These are phyloP conservation scores for Brettanomyces nanus DNA, from an alignment of 805 yeast genomes.

Conservation along the genomic window DNA sequence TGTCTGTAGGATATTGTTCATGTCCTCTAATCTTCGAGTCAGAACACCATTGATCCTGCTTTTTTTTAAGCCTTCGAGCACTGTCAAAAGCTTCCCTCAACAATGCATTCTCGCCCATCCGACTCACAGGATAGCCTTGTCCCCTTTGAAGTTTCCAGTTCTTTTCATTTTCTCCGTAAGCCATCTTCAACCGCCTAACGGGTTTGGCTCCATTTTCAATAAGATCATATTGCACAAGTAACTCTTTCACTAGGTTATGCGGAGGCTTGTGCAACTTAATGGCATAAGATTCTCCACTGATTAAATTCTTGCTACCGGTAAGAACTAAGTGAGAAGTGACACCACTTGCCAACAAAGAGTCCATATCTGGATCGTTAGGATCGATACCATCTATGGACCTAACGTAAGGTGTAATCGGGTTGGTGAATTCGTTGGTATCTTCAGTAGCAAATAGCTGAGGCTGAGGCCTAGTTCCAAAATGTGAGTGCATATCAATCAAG, in stretches of 20 bases:
- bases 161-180: constrained; percentile 3
- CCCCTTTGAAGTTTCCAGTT: constrained; percentile 2
- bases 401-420: constrained; percentile 2
- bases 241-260: constrained; percentile 1
- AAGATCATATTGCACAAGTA: constrained; percentile 1
- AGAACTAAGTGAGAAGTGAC: constrained; percentile 2
- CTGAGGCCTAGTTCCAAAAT: constrained; percentile 3
- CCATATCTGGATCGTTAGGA: constrained; percentile 4
- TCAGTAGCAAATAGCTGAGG: constrained; percentile 3
- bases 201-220: neutral
- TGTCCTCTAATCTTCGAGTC: neutral
- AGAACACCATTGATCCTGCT: constrained; percentile 2
- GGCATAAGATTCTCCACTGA: constrained; percentile 4
- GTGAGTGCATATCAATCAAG: constrained; percentile 2
- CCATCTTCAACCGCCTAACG: constrained; percentile 3
- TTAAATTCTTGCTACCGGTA: constrained; percentile 2
- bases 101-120: constrained; percentile 2
- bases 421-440: constrained; percentile 3
- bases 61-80: neutral
- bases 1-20: constrained; percentile 1
- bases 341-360: constrained; percentile 1
- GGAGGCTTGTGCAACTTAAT: constrained; percentile 1
- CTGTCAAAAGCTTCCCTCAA: neutral
- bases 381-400: constrained; percentile 1
- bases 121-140: constrained; percentile 2